A percentile compares a stretch with the other conserved stretches of the same genome.
phyloP scores from a whole-genome alignment of 106 monocot genomes.

The Ottelia alismoides region DNA sequence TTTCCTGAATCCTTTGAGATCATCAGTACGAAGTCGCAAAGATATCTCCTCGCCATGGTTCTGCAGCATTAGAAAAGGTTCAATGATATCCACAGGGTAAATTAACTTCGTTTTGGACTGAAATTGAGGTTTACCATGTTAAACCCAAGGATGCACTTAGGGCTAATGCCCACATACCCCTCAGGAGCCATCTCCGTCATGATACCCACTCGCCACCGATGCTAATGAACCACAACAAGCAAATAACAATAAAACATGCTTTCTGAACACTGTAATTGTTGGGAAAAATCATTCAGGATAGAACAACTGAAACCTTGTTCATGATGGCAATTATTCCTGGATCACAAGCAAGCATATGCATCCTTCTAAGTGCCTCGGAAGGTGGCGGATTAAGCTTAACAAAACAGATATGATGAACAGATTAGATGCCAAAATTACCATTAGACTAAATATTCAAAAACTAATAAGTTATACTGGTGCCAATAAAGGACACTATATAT shows the following conservation, averaged over 20 bases:
- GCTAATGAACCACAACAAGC: constrained; percentile 23
- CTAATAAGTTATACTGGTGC: no score
- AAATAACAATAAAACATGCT: no score
- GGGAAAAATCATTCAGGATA: no score
- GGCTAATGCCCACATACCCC: constrained; percentile 95
- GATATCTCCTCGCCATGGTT: constrained; percentile 92
- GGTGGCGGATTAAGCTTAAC: constrained; percentile 78
- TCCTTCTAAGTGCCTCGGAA: constrained; percentile 83
- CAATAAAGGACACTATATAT: no score
- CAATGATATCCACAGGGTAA: not conserved
- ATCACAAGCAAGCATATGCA: constrained; percentile 98
- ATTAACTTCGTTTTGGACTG: not conserved
- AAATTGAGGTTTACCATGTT: constrained; percentile 52
- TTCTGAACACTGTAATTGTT: no score
- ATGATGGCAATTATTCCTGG: constrained; percentile 94
- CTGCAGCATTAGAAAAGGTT: constrained; percentile 22
- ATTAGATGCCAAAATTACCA: no score
- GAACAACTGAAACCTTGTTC: constrained; percentile 72
- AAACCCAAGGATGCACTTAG: constrained; percentile 78
- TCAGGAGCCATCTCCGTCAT: constrained; percentile 98
- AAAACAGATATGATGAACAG: not conserved
- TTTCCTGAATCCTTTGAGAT: constrained; percentile 96
- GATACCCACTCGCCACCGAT: constrained; percentile 79
- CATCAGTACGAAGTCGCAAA: constrained; percentile 90
- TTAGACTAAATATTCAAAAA: no score